Evolutionary conservation across 495 filamentous ascomycete genomes (phyloP), one percentile per base, ranked within the genome.

Genomic region (Patellaria atrata): DNA sequence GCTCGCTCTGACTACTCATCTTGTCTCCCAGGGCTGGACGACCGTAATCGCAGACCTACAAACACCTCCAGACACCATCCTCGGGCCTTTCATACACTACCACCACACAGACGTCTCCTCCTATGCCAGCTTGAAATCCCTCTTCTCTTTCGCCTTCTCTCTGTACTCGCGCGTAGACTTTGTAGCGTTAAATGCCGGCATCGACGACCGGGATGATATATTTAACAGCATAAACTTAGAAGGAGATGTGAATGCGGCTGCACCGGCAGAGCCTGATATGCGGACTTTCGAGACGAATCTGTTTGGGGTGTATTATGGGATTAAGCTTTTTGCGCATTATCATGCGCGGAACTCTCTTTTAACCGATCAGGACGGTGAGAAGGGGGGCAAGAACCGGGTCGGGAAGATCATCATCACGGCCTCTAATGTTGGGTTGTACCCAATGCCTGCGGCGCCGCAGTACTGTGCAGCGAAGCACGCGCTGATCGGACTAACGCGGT

Each of bases 1-100:
- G 22, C 55, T 56, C 14, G 60, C 62, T 1, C 51, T 60, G 5
- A 54, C 54, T 8, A 55, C 58, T 24, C 50, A 60, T 31, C 61
- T 67, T 22, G 19, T 45, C 14, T 52, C 45, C 13, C 25, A 38
- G 20, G 27, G 40, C 18, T 60, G 50, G 40, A 38, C 42, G 19
- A 58, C 65, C 7, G 51, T 54, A 2, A 57, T 65, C 28, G 58
- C 55, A 9, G 63, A 67, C 37, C 39, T 67, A 11, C 61, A 61
- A 40, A n/a, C 26, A 6, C 26, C 26, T 12, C 41, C 48, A n/a
- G 34, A 40, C 18, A 39, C 46, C 28, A 35, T 38, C 1, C 44
- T 53, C 30, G 35, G 27, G 11, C 9, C 35, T n/a, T 33, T 34
- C 40, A 47, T 48, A 11, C 36, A 41, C 23, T 60, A 56, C 52